Evolutionary conservation across 1,139 yeast species (phyloP).

Genomic region (Protomyces macrosporus): DNA sequence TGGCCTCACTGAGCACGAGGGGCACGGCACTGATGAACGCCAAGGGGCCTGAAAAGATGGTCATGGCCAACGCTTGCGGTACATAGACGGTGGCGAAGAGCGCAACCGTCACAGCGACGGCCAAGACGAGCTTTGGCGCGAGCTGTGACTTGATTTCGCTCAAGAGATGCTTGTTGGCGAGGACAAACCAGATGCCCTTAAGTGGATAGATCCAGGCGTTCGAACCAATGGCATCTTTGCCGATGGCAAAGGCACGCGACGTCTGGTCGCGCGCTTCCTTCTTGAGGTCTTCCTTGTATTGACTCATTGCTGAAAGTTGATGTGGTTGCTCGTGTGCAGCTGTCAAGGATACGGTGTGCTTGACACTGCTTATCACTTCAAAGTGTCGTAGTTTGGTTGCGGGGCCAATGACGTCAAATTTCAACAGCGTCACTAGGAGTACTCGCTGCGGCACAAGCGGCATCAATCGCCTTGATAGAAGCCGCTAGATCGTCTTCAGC

Average conservation of each 20-base stretch:
- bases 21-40: slow-evolving; percentile 24
- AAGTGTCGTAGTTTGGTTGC: too few relatives aligned
- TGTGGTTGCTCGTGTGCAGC: neutral
- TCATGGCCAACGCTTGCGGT: slow-evolving; percentile 16
- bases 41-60: slow-evolving; percentile 21
- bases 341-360: neutral
- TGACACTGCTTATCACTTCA: too few relatives aligned
- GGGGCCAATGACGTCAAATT: neutral
- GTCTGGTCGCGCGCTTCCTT: slow-evolving; percentile 11
- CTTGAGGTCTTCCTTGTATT: slow-evolving; percentile 1
- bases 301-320: neutral
- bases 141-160: slow-evolving; percentile 12
- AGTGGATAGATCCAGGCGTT: slow-evolving; percentile 16
- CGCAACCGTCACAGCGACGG: slow-evolving; percentile 1
- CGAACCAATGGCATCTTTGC: slow-evolving; percentile 8
- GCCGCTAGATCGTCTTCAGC: neutral
- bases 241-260: slow-evolving; percentile 7
- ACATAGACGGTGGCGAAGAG: slow-evolving; percentile 22
- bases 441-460: slow-evolving; percentile 8
- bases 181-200: slow-evolving; percentile 15
- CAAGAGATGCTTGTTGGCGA: slow-evolving; percentile 1
- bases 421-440: too few relatives aligned
- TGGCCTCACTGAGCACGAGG: slow-evolving; percentile 15
- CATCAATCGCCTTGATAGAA: slow-evolving; percentile 18
- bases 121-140: slow-evolving; percentile 10